Evolutionary conservation across 805 yeast species (phyloP).

Genomic region (Zygoascus ofunaensis): DNA sequence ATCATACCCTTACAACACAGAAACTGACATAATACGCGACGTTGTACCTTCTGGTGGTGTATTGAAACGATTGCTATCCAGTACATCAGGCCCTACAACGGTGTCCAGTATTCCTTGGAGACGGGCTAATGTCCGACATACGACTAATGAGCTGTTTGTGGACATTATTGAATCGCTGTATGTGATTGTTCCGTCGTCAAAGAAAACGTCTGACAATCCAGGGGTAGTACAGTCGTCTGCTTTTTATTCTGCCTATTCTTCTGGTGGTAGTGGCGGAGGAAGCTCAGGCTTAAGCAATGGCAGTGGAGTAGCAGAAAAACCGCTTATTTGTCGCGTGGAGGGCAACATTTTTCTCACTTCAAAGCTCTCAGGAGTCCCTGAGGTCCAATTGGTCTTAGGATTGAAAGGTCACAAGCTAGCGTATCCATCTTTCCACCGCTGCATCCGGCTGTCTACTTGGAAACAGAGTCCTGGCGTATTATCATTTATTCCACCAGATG

Average conservation of each 20-base stretch:
- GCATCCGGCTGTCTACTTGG: constrained; percentile 54
- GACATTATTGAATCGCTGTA: constrained; percentile 65
- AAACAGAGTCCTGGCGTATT: constrained; percentile 36
- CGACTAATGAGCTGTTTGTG: constrained; percentile 77
- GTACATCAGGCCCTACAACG: constrained; percentile 6
- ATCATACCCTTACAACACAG: constrained; percentile 65
- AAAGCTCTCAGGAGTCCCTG: constrained; percentile 71
- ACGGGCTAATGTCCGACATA: constrained; percentile 53
- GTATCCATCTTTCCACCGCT: constrained; percentile 59
- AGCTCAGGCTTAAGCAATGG: constrained; percentile 1
- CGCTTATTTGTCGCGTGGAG: constrained; percentile 33
- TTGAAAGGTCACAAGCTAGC: constrained; percentile 36
- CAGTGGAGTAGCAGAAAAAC: constrained; percentile 12
- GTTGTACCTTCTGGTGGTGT: constrained; percentile 58
- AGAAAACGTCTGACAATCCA: neutral
- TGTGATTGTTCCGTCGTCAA: constrained; percentile 37
- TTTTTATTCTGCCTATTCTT: constrained; percentile 17
- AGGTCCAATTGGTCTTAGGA: constrained; percentile 48
- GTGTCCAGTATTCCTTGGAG: constrained; percentile 63
- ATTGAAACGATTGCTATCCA: constrained; percentile 41
- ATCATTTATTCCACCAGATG: constrained; percentile 85
- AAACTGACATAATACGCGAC: constrained; percentile 59
- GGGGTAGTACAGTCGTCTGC: constrained; percentile 20
- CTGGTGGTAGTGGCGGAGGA: constrained; percentile 6
- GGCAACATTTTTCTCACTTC: constrained; percentile 61